phyloP scores from a whole-genome alignment of 257 asterid genomes.

The Lycium barbarum region DNA sequence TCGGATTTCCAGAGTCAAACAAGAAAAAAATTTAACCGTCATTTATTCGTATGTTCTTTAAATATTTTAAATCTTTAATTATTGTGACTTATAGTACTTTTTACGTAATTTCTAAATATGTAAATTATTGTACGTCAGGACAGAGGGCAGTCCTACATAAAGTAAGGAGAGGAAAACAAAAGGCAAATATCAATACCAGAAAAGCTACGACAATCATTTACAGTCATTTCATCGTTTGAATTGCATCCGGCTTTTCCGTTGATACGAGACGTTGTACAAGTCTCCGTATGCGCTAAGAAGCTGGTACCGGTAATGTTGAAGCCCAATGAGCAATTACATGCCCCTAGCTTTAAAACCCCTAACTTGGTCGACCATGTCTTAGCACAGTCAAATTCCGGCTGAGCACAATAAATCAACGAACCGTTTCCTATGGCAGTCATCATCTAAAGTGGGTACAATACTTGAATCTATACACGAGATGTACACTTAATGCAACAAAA shows the following conservation, averaged over 20 bases:
- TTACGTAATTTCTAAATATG: too few species aligned
- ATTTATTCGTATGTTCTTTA: too few species aligned
- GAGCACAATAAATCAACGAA: constrained; percentile 37
- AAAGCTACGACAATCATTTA: constrained; percentile 40
- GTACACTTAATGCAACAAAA: not conserved
- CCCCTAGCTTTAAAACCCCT: constrained; percentile 44
- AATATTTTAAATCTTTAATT: too few species aligned
- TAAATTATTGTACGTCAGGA: too few species aligned
- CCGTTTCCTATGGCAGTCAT: constrained; percentile 42
- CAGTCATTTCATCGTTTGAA: constrained; percentile 37
- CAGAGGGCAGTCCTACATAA: not conserved
- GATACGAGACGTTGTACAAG: constrained; percentile 52
- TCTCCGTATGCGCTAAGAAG: constrained; percentile 61
- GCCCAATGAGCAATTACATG: constrained; percentile 32
- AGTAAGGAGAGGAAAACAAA: not conserved
- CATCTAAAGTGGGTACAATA: not conserved
- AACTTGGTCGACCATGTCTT: constrained; percentile 36
- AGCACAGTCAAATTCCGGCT: constrained; percentile 34
- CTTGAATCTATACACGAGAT: not conserved
- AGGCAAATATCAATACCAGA: constrained; percentile 42
- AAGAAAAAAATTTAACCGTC: too few species aligned
- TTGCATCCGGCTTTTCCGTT: constrained; percentile 40
- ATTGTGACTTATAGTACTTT: too few species aligned
- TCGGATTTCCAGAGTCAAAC: too few species aligned
- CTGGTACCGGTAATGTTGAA: constrained; percentile 39